A percentile compares a stretch with the other conserved stretches of the same genome.
These are phyloP conservation scores for Leccinum boreale DNA, from an alignment of 768 basidiomycete species.

Conservation along the genomic window DNA sequence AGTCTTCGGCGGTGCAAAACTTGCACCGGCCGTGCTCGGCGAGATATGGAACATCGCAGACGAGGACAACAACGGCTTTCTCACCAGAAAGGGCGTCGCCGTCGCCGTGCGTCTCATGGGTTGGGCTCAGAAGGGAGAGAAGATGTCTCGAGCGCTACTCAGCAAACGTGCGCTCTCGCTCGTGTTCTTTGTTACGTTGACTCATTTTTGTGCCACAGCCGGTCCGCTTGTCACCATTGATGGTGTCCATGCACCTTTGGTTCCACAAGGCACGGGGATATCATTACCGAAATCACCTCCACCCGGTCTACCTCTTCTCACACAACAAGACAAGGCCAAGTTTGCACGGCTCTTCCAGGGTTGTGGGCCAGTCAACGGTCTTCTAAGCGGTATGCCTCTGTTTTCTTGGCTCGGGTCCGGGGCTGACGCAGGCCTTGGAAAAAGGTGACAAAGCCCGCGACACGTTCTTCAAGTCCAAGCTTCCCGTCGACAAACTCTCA, in stretches of 20 bases:
- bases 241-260: constrained; percentile 50
- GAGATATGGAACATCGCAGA: constrained; percentile 95
- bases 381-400: constrained; percentile 64
- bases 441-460: constrained; percentile 85
- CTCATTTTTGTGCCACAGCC: constrained; percentile 45
- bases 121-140: constrained; percentile 86
- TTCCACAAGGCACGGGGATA: constrained; percentile 53
- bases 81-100: constrained; percentile 84
- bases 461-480: constrained; percentile 87
- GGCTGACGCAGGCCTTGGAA: constrained; percentile 1
- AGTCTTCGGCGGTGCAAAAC: constrained; percentile 80
- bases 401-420: background rate
- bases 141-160: constrained; percentile 56
- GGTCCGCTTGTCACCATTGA: constrained; percentile 83
- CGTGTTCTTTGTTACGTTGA: background rate
- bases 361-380: constrained; percentile 68
- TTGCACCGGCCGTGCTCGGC: constrained; percentile 74
- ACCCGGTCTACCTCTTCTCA: constrained; percentile 59
- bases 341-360: constrained; percentile 77
- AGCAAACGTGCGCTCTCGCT: constrained; percentile 58
- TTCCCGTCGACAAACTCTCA: constrained; percentile 81
- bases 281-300: constrained; percentile 64
- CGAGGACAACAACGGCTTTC: constrained; percentile 89
- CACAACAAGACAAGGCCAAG: constrained; percentile 78
- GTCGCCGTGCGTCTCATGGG: constrained; percentile 89